Evolutionary conservation across 768 basidiomycete genomes (phyloP), one percentile per base, ranked within the genome.

Genomic region (Hypholoma sublateritium): DNA sequence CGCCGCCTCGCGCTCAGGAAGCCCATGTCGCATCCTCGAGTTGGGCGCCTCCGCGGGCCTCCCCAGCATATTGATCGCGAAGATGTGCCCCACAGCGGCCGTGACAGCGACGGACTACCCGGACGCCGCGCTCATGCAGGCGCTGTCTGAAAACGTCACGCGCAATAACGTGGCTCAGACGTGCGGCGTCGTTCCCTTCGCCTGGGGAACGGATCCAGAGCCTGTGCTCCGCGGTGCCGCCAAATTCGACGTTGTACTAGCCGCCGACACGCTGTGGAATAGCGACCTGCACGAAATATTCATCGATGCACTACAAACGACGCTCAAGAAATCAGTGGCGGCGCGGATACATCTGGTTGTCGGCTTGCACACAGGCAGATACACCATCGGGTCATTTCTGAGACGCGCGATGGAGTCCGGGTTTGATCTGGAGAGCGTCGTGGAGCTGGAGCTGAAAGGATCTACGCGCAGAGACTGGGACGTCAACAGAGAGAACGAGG

Each of bases 181-280:
- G 11, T 88, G 86, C 65, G 73, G 70, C 25, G 83, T 74, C 22
- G 70, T 83, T 13, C 77, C 89, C 1, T 83, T 86, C 62, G 82
- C 78, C 7, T 91, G 89, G 89, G 89, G 87, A 1, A 70, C 80
- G 5, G 81, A 85, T 61, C 64, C 79, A 8, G 62, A 75, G 0
- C 24, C 66, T 2, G 52, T 74, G 13, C 58, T 71, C n/a, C 13
- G 49, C 22, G 41, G 34, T 6, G 59, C 53, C 35, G 52, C 53
- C 7, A 68, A 65, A 14, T 88, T 88, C 66, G 88, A 92, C 63
- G 57, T 89, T 39, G 72, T 92, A 32, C 59, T 91, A 21, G 88
- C 89, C 0, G 86, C 89, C 12, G 91, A 92, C 65, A 91, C 89
- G 28, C 71, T 93, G 1, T 92, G 89, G 91, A 88, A 91, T 64